phyloP scores from a whole-genome alignment of 2,329 filamentous ascomycete genomes.

The Lojkania enalia region DNA sequence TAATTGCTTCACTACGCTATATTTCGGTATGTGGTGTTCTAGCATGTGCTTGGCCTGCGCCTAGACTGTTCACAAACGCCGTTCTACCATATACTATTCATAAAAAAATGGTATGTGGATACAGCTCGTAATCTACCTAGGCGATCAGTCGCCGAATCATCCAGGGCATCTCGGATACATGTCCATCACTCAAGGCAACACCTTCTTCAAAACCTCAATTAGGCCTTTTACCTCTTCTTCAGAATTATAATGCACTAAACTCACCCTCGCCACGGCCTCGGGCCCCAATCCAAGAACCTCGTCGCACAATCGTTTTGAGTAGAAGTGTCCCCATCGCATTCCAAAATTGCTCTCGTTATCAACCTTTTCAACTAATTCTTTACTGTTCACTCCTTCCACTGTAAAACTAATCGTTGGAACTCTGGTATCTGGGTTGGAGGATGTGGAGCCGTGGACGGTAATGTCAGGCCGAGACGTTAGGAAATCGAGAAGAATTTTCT shows the following conservation, averaged over 20 bases:
- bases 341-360: slow-evolving; percentile 63
- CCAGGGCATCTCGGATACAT: no score
- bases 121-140: no score
- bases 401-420: slow-evolving; percentile 71
- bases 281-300: slow-evolving; percentile 62
- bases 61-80: no score
- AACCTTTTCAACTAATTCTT: slow-evolving; percentile 63
- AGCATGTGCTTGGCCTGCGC: no score
- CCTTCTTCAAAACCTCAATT: slow-evolving; percentile 57
- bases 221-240: slow-evolving; percentile 61
- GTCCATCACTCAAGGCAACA: slow-evolving; percentile 38
- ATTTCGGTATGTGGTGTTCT: no score
- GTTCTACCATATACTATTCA: no score
- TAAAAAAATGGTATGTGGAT: no score
- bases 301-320: slow-evolving; percentile 64
- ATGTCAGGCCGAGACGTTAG: slow-evolving; percentile 57
- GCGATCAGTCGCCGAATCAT: no score
- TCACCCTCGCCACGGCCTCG: slow-evolving; percentile 70
- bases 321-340: slow-evolving; percentile 70
- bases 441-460: slow-evolving; percentile 62
- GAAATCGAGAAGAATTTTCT: slow-evolving; percentile 62
- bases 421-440: slow-evolving; percentile 52
- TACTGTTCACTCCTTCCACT: slow-evolving; percentile 60
- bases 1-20: no score
- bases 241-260: slow-evolving; percentile 74